Evolutionary conservation across 176 grass and related monocot genomes (phyloP), one percentile per base, ranked within the genome.

Genomic region (Guadua angustifolia): DNA sequence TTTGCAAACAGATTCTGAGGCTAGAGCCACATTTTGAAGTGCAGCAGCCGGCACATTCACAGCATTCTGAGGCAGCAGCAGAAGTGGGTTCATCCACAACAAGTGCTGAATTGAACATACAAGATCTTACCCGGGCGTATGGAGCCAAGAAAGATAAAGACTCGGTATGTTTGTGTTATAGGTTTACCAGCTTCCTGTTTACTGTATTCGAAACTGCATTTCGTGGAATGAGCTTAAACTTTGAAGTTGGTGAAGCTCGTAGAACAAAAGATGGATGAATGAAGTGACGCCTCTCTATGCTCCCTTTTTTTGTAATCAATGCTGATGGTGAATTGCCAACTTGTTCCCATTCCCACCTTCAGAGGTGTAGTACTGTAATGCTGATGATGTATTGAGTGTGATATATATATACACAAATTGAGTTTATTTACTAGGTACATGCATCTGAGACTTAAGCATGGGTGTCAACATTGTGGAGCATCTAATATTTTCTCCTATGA

Each of bases 1-100:
- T 82, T 85, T 65, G 16, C 19, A 66, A 82, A 83, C 87, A 99
- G 96, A 90, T 99, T 82, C 75, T 99, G 17, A 99, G 96, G 88
- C 78, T 99, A 39, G 89, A 99, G 69, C 96, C 93, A 51, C 78
- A 89, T 51, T 45, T 92, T 44, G 65, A 51, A 60, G 68, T 44
- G 69, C 85, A 87, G 32, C 75, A 82, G 71, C 85, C 79, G 9
- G 64, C 65, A 0, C 81, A 93, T 53, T 78, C 79, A 8, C 90
- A 93, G 51, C 87, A 51, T 40, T 99, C 91, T 53, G 89, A 76
- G 24, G 76, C 58, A 40, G 66, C 86, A 83, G 78, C 85, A 49
- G 87, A 89, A 73, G 87, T 72, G 7, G 85, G 80, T 82, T 71
- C 89, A 21, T 81, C 69, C 61, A 68, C 67, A 58, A 79, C 43